A percentile compares a stretch with the other conserved stretches of the same genome.
Evolutionary conservation across 345 rosid genomes (phyloP).

Genomic region (Microcos paniculata): DNA sequence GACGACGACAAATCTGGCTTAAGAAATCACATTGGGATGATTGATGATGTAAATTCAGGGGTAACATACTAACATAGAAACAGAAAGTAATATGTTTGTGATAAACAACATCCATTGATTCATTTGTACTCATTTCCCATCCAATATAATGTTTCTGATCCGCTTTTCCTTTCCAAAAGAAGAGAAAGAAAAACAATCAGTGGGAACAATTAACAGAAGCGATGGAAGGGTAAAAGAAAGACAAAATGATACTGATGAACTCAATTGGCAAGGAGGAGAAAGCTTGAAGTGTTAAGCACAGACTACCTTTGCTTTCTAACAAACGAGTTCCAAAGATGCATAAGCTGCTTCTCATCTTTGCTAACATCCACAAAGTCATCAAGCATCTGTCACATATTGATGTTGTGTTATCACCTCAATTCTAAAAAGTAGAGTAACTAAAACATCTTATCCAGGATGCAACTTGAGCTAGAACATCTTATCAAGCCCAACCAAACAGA

Average conservation of each 20-base stretch:
- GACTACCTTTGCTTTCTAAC: conserved; percentile 74
- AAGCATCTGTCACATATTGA: conserved; percentile 72
- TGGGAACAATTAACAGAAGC: background rate
- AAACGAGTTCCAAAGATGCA: conserved; percentile 92
- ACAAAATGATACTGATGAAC: background rate
- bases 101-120: conserved; percentile 19
- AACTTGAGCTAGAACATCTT: background rate
- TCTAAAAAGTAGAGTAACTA: background rate
- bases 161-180: too few species aligned
- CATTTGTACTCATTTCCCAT: conserved; percentile 15
- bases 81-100: background rate
- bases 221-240: background rate
- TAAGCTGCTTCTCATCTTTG: conserved; percentile 73
- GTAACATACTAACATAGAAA: background rate
- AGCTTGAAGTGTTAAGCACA: background rate
- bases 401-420: conserved; percentile 9
- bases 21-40: conserved; percentile 41
- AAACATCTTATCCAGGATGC: background rate
- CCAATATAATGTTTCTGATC: too few species aligned
- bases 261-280: conserved; percentile 1
- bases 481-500: background rate
- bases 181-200: background rate
- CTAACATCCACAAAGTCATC: conserved; percentile 95
- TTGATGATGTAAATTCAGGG: conserved; percentile 7
- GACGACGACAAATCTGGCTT: conserved; percentile 63